Evolutionary conservation across 2,329 filamentous ascomycete genomes (phyloP).

Genomic region (Colletotrichum tanaceti): DNA sequence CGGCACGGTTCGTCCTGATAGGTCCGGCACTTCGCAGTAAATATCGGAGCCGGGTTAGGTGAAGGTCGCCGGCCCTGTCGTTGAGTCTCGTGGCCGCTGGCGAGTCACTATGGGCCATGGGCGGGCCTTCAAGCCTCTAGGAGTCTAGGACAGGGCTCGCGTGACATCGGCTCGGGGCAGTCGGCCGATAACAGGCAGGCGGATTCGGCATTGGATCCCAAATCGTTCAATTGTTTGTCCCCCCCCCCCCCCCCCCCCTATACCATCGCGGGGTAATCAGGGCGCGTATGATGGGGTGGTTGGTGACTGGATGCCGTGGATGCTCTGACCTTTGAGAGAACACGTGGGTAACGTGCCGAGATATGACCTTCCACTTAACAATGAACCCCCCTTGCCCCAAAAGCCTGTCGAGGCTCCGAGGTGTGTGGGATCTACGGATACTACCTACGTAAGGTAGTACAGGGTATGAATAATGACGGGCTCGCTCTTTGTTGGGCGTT

Average conservation of each 20-base stretch:
- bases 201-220: neutral
- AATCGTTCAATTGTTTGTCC: neutral
- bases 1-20: constrained; percentile 17
- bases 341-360: constrained; percentile 21
- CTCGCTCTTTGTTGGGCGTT: constrained; percentile 16
- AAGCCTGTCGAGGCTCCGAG: neutral
- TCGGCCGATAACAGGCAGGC: constrained; percentile 27
- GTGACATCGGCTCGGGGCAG: constrained; percentile 26
- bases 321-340: constrained; percentile 9
- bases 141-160: neutral
- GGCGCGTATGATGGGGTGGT: too few relatives aligned
- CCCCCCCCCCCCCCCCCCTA: too few relatives aligned
- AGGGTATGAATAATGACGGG: constrained; percentile 15
- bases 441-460: too few relatives aligned
- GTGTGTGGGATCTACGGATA: constrained; percentile 6
- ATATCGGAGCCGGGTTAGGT: constrained; percentile 2
- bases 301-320: too few relatives aligned
- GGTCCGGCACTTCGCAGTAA: constrained; percentile 27
- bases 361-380: constrained; percentile 27
- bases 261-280: constrained; percentile 34
- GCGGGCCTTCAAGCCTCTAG: too few relatives aligned
- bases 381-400: neutral
- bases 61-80: constrained; percentile 18
- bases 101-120: neutral
- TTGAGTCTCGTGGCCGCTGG: constrained; percentile 16